A percentile compares a stretch with the other conserved stretches of the same genome.
phyloP scores from a whole-genome alignment of 345 rosid genomes.

The Heritiera littoralis region DNA sequence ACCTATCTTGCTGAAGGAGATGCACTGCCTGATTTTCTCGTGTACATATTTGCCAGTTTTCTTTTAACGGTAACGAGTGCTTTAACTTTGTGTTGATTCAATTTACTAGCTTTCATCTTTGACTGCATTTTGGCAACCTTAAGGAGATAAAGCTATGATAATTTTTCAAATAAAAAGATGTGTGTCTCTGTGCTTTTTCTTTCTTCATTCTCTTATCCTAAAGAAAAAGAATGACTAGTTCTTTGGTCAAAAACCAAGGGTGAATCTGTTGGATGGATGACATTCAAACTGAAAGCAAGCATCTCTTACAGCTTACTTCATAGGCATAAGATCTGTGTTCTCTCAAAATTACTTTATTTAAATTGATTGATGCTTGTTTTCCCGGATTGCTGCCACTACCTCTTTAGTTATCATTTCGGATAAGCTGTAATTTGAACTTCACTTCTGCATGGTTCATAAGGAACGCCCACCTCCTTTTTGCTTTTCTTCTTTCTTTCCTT shows the following conservation, averaged over 20 bases:
- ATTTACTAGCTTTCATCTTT: not conserved
- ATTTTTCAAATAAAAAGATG: not conserved
- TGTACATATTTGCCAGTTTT: conserved; percentile 94
- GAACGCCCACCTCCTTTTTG: not conserved
- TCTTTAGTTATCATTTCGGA: not conserved
- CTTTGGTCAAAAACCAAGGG: not conserved
- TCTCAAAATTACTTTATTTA: not conserved
- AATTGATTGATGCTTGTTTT: not conserved
- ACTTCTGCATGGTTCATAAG: not conserved
- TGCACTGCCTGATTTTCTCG: conserved; percentile 96
- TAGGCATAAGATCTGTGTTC: not conserved
- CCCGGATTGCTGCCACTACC: not conserved
- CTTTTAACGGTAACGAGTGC: conserved; percentile 71
- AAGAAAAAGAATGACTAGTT: not conserved
- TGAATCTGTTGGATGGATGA: not conserved
- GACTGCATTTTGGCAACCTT: not conserved
- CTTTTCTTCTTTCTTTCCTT: not conserved
- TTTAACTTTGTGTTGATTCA: conserved; percentile 6
- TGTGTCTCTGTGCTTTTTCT: not conserved
- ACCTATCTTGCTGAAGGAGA: conserved; percentile 99
- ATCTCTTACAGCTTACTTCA: not conserved
- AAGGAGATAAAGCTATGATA: not conserved
- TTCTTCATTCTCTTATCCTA: not conserved
- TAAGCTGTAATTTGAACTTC: too few species aligned
- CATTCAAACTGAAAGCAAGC: not conserved